Evolutionary conservation across 2,329 filamentous ascomycete species (phyloP).

Genomic region (Neoascochyta sp.): DNA sequence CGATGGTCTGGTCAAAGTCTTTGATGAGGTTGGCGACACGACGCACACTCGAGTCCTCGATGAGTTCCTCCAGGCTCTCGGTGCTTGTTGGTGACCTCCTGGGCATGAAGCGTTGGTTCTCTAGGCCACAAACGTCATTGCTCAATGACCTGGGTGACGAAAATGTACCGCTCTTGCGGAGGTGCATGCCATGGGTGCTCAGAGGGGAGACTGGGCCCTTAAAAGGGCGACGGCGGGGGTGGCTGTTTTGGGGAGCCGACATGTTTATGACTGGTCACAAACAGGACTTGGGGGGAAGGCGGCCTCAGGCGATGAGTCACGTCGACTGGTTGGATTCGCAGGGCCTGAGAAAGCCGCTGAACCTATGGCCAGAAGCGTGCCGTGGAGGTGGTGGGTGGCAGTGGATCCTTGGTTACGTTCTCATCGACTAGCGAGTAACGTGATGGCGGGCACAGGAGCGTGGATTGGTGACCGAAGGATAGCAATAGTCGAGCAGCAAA

Average conservation of each 20-base stretch:
- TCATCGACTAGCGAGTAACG: conserved; percentile 19
- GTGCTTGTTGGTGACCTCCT: conserved; percentile 49
- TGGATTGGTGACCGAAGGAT: conserved; percentile 8
- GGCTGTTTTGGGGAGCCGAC: conserved; percentile 38
- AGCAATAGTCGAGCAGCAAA: conserved; percentile 11
- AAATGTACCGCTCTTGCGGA: conserved; percentile 50
- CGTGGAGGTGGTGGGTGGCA: conserved; percentile 17
- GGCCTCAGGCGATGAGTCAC: conserved; percentile 38
- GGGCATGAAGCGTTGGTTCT: conserved; percentile 42
- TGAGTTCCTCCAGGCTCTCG: conserved; percentile 47
- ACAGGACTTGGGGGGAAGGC: conserved; percentile 22
- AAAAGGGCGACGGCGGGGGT: conserved; percentile 47
- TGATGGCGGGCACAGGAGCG: conserved; percentile 9
- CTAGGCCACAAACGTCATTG: conserved; percentile 40
- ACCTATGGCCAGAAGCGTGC: conserved; percentile 21
- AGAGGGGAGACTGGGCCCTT: conserved; percentile 35
- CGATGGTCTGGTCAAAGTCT: conserved; percentile 45
- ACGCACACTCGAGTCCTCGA: conserved; percentile 44
- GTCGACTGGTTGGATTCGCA: conserved; percentile 20
- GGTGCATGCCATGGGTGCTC: conserved; percentile 42
- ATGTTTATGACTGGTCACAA: conserved; percentile 38
- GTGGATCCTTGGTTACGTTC: conserved; percentile 23
- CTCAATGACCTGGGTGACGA: conserved; percentile 41
- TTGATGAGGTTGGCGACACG: conserved; percentile 45
- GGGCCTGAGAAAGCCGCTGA: conserved; percentile 20